phyloP scores from a whole-genome alignment of 148 eudicot species.

The Rhododendron ferrugineum region DNA sequence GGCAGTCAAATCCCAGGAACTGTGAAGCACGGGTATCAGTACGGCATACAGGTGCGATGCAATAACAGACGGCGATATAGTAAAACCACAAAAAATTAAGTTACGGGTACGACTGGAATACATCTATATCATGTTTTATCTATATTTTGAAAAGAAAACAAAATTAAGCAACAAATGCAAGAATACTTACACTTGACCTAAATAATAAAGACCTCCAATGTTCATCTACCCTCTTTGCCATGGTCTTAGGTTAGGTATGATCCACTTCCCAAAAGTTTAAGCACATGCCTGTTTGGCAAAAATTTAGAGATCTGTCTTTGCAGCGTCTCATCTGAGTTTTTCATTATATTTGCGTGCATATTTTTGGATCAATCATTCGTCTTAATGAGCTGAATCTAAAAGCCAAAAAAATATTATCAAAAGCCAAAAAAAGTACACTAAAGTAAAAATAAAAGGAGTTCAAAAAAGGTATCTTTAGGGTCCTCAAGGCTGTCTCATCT shows the following conservation, averaged over 20 bases:
- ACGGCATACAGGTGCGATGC: not conserved
- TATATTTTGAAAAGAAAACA: not conserved
- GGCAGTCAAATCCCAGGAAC: not conserved
- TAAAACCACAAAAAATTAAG: not conserved
- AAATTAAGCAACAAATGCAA: not conserved
- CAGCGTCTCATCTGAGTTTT: not conserved
- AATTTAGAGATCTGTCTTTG: not conserved
- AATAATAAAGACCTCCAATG: not conserved
- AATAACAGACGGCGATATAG: not conserved
- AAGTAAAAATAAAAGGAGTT: not conserved
- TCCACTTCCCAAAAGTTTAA: slow-evolving; percentile 1
- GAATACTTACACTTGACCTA: not conserved
- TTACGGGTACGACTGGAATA: not conserved
- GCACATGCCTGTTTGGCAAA: not conserved
- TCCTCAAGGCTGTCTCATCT: not conserved
- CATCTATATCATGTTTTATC: not conserved
- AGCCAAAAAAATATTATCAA: not conserved
- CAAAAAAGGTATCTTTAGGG: not conserved
- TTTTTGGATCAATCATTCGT: not conserved
- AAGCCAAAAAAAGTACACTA: not conserved
- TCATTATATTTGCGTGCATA: not conserved
- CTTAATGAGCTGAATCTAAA: not conserved
- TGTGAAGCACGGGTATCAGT: not conserved
- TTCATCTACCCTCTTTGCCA: not conserved
- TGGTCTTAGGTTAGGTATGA: not conserved